Evolutionary conservation across 106 monocot species (phyloP), one percentile per base, ranked within the genome.

Genomic region (Allium cepa): DNA sequence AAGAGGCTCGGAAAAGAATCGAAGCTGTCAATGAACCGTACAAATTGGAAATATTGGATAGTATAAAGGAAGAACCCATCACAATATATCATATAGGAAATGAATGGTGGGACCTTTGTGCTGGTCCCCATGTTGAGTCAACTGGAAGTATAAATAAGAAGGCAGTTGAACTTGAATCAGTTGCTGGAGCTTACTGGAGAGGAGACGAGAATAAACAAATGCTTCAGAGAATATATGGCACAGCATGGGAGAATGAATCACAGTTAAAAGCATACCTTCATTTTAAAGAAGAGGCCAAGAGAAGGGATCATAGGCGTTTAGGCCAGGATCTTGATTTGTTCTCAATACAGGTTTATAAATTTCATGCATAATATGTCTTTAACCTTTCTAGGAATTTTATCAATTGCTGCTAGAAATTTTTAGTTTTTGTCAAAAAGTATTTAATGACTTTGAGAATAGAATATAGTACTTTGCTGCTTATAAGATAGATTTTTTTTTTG

Each of bases 61-160:
- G 86, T 65, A 96, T 96, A 71, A 84, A 84, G 60, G 88, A 92
- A 79, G 92, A 92, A 56, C 78, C 81, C 67, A 88, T 96, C 48
- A 92, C 96, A 26, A 84, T 92, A 59, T 96, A 96, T 77, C 96
- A 88, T 73, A 92, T 96, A 69, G 96, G 91, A 71, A 79, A 89
- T 77, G 92, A 96, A 73, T 96, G 96, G 96, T 96, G 91, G 96
- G 96, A 96, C 67, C 91, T 96, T 58, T 96, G 96, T 85, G 92
- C 91, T 69, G 96, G 96, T 57, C 96, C 96, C 26, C 96, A 96
- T 84, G 91, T 92, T 67, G 92, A 92, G 49, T 82, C 96, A 9
- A 96, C 96, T 56, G 96, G 96, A 22, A 60, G 75, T 11, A 91
- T 96, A 69, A 70, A 88, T 71, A 84, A 78, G 74, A 92, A 82